Conservation (phyloP, 2,329 filamentous ascomycete species). For the Allantophomopsis cytisporea region DNA sequence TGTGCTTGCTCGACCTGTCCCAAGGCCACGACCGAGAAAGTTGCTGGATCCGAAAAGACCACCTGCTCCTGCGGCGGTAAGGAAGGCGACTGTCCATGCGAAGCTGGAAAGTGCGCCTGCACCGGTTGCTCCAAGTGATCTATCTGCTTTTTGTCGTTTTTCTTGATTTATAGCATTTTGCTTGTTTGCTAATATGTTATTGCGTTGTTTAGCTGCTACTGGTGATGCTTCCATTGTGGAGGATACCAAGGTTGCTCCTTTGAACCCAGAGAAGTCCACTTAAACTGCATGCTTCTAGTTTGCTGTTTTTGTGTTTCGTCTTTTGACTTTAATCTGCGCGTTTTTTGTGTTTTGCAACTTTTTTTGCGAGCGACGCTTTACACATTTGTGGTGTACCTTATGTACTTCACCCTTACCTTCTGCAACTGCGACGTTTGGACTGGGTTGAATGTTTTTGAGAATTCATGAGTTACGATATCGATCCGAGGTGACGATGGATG, state of each 20-base stretch:
- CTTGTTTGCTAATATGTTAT: slow-evolving; percentile 7
- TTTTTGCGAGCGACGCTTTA: neutral
- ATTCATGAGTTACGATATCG: no score
- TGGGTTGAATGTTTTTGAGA: no score
- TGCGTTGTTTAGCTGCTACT: slow-evolving; percentile 8
- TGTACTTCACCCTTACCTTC: no score
- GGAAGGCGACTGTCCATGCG: slow-evolving; percentile 20
- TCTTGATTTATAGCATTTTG: slow-evolving; percentile 4
- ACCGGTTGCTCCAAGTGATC: slow-evolving; percentile 10
- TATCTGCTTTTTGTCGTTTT: slow-evolving; percentile 1
- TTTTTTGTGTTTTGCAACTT: neutral
- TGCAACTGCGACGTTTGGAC: no score
- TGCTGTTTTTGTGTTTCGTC: neutral
- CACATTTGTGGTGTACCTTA: neutral
- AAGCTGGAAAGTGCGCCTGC: slow-evolving; percentile 22
- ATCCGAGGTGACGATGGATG: slow-evolving; percentile 1
- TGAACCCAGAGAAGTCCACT: slow-evolving; percentile 12
- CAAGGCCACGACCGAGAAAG: slow-evolving; percentile 22
- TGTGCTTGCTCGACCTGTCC: slow-evolving; percentile 24
- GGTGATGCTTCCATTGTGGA: slow-evolving; percentile 9
- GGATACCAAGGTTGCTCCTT: slow-evolving; percentile 13
- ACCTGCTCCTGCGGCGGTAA: slow-evolving; percentile 23
- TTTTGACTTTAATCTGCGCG: slow-evolving; percentile 1
- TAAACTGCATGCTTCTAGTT: slow-evolving; percentile 1
- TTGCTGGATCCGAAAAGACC: slow-evolving; percentile 22